These are phyloP conservation scores for Calocera viscosa DNA, from an alignment of 768 basidiomycete species.

Conservation along the genomic window DNA sequence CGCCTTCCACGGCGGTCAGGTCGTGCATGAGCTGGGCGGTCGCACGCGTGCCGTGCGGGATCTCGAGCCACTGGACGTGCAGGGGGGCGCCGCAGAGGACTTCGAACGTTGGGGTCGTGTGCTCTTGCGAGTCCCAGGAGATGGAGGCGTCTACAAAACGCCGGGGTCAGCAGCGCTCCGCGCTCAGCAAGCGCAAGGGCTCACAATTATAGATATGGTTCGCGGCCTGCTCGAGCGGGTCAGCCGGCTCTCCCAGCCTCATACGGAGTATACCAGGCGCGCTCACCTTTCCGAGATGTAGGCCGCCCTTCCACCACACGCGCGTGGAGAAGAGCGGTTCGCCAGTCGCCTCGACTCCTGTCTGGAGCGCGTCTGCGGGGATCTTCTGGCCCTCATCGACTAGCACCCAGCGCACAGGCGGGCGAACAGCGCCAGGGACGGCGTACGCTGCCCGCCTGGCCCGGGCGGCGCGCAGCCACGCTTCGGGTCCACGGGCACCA, in stretches of 20 bases:
- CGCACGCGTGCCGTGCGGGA: slow-evolving; percentile 22
- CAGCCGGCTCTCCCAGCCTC: neutral
- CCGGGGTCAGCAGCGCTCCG: slow-evolving; percentile 18
- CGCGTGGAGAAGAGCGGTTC: slow-evolving; percentile 21
- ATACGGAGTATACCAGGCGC: neutral
- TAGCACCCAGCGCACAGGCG: slow-evolving; percentile 24
- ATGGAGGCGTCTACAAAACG: slow-evolving; percentile 20
- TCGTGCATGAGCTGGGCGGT: slow-evolving; percentile 16
- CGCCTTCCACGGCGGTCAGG: slow-evolving; percentile 25
- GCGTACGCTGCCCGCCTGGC: slow-evolving; percentile 1
- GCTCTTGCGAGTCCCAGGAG: slow-evolving; percentile 24
- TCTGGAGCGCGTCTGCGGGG: slow-evolving; percentile 23
- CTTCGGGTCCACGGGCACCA: neutral
- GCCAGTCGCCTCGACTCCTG: slow-evolving; percentile 22
- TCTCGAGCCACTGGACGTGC: slow-evolving; percentile 22
- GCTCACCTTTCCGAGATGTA: slow-evolving; percentile 24
- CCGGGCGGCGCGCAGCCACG: neutral
- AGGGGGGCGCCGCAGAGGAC: slow-evolving; percentile 23
- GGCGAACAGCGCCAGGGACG: slow-evolving; percentile 22
- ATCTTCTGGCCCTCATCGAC: slow-evolving; percentile 20
- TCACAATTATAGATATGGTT: slow-evolving; percentile 3
- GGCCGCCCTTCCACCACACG: slow-evolving; percentile 23
- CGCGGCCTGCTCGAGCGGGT: neutral
- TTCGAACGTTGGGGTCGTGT: slow-evolving; percentile 22
- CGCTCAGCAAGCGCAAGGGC: neutral